Evolutionary conservation across 139 green algal genomes (phyloP), one percentile per base, ranked within the genome.

Genomic region (Tetraselmis chui): DNA sequence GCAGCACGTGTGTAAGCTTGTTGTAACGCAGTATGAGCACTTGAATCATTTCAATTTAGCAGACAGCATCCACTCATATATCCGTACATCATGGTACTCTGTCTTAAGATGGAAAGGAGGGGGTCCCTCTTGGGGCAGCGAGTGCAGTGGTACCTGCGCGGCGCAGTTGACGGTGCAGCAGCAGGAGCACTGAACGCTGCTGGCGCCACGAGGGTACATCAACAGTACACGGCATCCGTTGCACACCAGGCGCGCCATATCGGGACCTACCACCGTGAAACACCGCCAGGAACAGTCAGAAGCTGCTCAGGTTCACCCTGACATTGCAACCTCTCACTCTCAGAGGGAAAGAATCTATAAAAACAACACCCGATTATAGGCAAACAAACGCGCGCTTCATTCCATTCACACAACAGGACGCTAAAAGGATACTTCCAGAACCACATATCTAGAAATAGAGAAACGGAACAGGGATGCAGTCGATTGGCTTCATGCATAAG

Each of bases 191-290:
- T 98, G 95, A 29, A 98, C 94, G 82, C 91, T 95, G 27, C 87
- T 87, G 0, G 95, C 95, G 0, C 95, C 95, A 0, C 96, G 91
- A 0, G 97, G 91, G 80, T 98, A 98, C 76, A 94, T 93, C 0
- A 98, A 87, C 81, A 97, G 80, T 58, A 96, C 92, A 1, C 93
- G 84, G 83, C 95, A 98, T n/a, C 93, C 92, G 32, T 85, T 93
- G 87, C 95, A 98, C 1, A 95, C 90, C 11, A 99, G 91, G 83
- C 98, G 95, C 23, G 96, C 92, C 87, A 94, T 95, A 28, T 95
- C 88, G 1, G 90, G 83, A 67, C 76, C 82, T 76, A 76, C 30
- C 32, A 32, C 45, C 83, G 81, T 67, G 75, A 76, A 24, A 59
- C 26, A 31, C 26, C 24, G 30, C 29, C 30, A 1, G 76, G 78